Evolutionary conservation across 257 asterid species (phyloP), one percentile per base, ranked within the genome.

Genomic region (Gentiana straminea): DNA sequence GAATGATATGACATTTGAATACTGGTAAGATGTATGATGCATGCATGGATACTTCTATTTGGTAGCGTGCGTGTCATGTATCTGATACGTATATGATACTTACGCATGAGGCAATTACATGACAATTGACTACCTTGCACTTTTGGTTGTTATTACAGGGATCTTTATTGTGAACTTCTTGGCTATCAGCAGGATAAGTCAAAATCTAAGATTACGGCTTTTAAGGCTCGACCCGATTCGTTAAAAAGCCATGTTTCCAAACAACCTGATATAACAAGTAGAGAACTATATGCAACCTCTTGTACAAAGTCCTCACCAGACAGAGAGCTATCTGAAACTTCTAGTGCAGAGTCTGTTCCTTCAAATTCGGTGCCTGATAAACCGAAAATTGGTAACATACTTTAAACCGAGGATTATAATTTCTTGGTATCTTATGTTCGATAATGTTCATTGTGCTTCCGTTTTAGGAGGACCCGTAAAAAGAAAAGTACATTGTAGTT

Each of bases 1-100:
- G 63, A 90, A 79, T 75, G 87, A 76, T 5, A 90, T 90, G 98
- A 84, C 95, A 34, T 68, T 13, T 64, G 98, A 90, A 67, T 90
- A 90, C 70, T 90, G 98, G 98, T 86, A 73, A 75, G 80, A 24
- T 24, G 24, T 24, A 24, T 24, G 24, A 24, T 24, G 24, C 24
- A 24, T 24, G 24, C 24, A 24, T 24, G 24, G 24, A 24, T 24
- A 24, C 24, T 24, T 24, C 24, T 24, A 24, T 24, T 24, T 24
- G 24, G 24, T 24, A 24, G 24, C 24, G 24, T 24, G 24, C 24
- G 24, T 24, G 24, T 24, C 24, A 24, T 24, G 24, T 24, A 24
- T 24, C 24, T 24, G 24, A 24, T 24, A 24, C 24, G 24, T 24
- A 24, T 24, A 24, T 24, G 24, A 24, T 24, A 24, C 24, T 24